phyloP scores from a whole-genome alignment of 2,329 filamentous ascomycete genomes.

The Colletotrichum cereale region DNA sequence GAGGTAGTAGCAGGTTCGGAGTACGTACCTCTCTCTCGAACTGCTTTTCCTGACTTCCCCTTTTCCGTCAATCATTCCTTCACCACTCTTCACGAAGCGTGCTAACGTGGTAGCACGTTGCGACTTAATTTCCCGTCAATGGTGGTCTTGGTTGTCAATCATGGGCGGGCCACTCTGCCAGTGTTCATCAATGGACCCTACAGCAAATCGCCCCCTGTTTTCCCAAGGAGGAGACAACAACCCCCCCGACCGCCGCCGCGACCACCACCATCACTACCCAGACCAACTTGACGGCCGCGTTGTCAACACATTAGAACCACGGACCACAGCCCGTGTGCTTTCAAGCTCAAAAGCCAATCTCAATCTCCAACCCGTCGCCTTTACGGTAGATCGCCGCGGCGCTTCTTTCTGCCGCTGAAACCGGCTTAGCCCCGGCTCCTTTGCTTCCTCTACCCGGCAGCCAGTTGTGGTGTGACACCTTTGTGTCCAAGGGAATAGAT shows the following conservation, averaged over 20 bases:
- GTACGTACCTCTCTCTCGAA: background rate
- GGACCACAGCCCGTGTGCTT: constrained; percentile 27
- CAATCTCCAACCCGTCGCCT: constrained; percentile 25
- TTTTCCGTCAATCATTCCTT: constrained; percentile 35
- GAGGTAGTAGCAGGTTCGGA: background rate
- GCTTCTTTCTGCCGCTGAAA: constrained; percentile 31
- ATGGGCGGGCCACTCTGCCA: constrained; percentile 24
- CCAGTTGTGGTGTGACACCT: background rate
- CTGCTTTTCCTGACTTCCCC: constrained; percentile 31
- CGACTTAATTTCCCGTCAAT: constrained; percentile 33
- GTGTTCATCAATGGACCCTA: constrained; percentile 21
- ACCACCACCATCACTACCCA: background rate
- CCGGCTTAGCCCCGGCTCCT: constrained; percentile 22
- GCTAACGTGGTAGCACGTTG: background rate
- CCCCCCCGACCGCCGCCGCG: background rate
- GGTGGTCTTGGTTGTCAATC: constrained; percentile 12
- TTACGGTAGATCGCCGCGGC: constrained; percentile 26
- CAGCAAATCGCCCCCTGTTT: constrained; percentile 16
- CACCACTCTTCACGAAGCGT: constrained; percentile 25
- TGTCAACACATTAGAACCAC: constrained; percentile 38
- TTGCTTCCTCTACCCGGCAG: background rate
- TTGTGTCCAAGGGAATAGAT: background rate
- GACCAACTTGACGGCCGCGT: background rate
- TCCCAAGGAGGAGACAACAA: background rate
- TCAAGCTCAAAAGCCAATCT: constrained; percentile 39